phyloP scores from a whole-genome alignment of 257 asterid species.

The Misopates orontium region DNA sequence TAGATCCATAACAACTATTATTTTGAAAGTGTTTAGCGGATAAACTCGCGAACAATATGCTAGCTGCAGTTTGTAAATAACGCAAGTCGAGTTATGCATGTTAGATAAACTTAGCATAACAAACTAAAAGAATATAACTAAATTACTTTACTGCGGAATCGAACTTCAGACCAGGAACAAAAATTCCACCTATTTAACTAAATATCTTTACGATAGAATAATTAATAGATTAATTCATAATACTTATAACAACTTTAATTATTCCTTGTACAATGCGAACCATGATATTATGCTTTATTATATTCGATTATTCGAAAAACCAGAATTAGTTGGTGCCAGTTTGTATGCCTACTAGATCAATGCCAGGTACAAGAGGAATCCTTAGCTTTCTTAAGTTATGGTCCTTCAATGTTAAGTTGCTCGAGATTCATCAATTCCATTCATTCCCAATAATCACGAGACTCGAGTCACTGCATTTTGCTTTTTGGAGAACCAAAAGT shows the following conservation, averaged over 20 bases:
- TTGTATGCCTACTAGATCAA: constrained; percentile 23
- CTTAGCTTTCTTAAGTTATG: constrained; percentile 28
- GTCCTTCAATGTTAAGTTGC: constrained; percentile 29
- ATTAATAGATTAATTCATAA: no score
- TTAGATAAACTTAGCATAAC: no score
- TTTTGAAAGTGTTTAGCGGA: no score
- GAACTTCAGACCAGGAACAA: no score
- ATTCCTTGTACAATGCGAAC: neutral
- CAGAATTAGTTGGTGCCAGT: constrained; percentile 44
- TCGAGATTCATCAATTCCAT: neutral
- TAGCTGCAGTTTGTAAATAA: no score
- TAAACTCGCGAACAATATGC: no score
- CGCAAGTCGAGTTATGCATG: no score
- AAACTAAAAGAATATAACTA: no score
- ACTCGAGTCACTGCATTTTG: neutral
- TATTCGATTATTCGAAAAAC: constrained; percentile 10
- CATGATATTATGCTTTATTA: neutral
- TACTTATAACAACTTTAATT: neutral
- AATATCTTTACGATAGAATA: no score
- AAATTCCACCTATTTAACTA: no score
- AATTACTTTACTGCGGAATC: no score
- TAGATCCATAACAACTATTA: no score
- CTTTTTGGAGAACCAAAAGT: constrained; percentile 15
- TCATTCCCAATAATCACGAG: constrained; percentile 23
- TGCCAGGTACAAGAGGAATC: constrained; percentile 34